These are phyloP conservation scores for Gossypium australe DNA, from an alignment of 345 rosid genomes.

Conservation along the genomic window DNA sequence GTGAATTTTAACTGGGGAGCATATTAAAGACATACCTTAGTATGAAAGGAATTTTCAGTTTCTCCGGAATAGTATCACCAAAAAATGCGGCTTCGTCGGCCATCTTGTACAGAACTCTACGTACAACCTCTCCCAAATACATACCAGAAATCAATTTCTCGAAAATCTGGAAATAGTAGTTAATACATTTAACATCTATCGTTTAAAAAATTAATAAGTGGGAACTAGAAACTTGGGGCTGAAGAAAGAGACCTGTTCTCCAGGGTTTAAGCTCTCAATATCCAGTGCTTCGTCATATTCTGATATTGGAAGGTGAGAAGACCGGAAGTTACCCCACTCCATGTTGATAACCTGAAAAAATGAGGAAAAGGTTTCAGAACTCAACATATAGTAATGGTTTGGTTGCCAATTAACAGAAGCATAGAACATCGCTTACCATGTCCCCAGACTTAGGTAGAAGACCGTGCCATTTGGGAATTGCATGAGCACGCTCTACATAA, in stretches of 20 bases:
- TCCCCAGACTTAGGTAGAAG: slow-evolving; percentile 76
- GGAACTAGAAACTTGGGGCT: not conserved
- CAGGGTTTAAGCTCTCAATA: slow-evolving; percentile 56
- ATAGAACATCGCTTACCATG: slow-evolving; percentile 43
- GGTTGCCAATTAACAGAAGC: not conserved
- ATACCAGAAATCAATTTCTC: slow-evolving; percentile 72
- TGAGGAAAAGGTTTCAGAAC: not conserved
- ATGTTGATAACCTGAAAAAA: slow-evolving; percentile 60
- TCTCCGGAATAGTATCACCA: slow-evolving; percentile 60
- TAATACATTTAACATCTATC: not conserved
- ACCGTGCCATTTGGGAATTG: slow-evolving; percentile 90
- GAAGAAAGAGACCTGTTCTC: slow-evolving; percentile 56
- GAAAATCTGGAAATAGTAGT: slow-evolving; percentile 47
- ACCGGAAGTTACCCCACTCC: slow-evolving; percentile 79
- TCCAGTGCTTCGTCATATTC: slow-evolving; percentile 58
- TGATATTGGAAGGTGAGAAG: slow-evolving; percentile 63
- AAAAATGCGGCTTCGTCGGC: slow-evolving; percentile 72
- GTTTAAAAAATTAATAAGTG: not conserved
- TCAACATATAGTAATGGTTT: not conserved
- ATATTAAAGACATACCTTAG: slow-evolving; percentile 37
- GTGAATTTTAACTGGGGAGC: not conserved
- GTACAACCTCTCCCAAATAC: slow-evolving; percentile 75
- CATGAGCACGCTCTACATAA: slow-evolving; percentile 69
- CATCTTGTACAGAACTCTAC: slow-evolving; percentile 52
- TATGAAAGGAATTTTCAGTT: slow-evolving; percentile 54